Percentiles rank a stretch among this genome's conserved stretches.
phyloP scores from a whole-genome alignment of 768 basidiomycete species.

The Dentipellis fragilis region DNA sequence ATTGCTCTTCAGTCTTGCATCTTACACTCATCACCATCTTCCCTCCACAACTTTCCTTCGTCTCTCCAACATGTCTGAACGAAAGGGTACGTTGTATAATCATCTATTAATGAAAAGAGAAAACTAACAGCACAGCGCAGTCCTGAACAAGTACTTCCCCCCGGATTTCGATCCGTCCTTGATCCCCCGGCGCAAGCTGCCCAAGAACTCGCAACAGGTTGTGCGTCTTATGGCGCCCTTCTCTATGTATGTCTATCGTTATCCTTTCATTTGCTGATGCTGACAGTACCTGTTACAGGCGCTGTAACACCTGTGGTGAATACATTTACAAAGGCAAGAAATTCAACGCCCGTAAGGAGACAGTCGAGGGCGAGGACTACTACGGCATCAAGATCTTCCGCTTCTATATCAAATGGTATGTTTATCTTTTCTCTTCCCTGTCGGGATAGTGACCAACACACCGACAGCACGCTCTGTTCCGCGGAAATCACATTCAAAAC shows the following conservation, averaged over 20 bases:
- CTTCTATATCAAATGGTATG: slow-evolving; percentile 86
- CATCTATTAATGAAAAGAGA: not conserved
- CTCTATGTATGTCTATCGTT: slow-evolving; percentile 61
- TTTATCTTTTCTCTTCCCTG: slow-evolving; percentile 20
- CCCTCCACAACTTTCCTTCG: not conserved
- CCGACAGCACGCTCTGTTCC: slow-evolving; percentile 77
- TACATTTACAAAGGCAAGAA: slow-evolving; percentile 99
- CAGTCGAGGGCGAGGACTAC: slow-evolving; percentile 94
- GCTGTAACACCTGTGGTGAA: slow-evolving; percentile 93
- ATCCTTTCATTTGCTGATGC: not conserved
- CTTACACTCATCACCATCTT: not conserved
- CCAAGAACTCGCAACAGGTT: slow-evolving; percentile 93
- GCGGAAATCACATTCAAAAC: slow-evolving; percentile 99
- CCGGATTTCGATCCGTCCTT: slow-evolving; percentile 98
- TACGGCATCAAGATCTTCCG: slow-evolving; percentile 96
- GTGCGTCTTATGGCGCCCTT: slow-evolving; percentile 99
- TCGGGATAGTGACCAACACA: slow-evolving; percentile 11
- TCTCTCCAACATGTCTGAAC: slow-evolving; percentile 59
- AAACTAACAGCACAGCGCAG: slow-evolving; percentile 27
- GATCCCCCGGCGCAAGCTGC: slow-evolving; percentile 82
- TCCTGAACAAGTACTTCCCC: slow-evolving; percentile 92
- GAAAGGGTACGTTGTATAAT: slow-evolving; percentile 46
- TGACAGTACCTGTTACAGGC: slow-evolving; percentile 35
- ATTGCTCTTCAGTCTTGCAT: too few relatives aligned
- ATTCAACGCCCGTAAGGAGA: slow-evolving; percentile 98